A percentile compares a stretch with the other conserved stretches of the same genome.
Evolutionary conservation across 192 early-diverging fungal species (phyloP).

Genomic region (Gonapodya prolifera): DNA sequence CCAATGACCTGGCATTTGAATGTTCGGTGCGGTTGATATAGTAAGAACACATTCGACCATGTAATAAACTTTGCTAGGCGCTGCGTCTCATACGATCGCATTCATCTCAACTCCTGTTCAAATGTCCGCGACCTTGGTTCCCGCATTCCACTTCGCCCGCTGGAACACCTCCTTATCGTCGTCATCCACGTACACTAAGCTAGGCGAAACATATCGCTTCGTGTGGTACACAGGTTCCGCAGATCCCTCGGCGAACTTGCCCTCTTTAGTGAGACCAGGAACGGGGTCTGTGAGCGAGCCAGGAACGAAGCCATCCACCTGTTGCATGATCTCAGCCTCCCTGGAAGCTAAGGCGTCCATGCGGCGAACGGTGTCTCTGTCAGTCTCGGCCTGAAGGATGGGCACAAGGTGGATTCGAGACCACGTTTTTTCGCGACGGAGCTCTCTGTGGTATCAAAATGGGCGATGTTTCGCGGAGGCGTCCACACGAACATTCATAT

Average conservation of each 20-base stretch:
- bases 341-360: conserved; percentile 52
- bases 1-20: no score
- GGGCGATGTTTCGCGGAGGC: not conserved
- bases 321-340: conserved; percentile 79
- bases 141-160: not conserved
- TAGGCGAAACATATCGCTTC: conserved; percentile 58
- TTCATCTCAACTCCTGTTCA: no score
- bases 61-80: no score
- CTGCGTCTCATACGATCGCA: no score
- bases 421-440: conserved; percentile 88
- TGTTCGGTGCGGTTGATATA: no score
- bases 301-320: conserved; percentile 36
- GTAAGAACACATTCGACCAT: no score
- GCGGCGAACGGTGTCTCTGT: conserved; percentile 81
- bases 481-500: not conserved
- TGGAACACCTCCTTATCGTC: conserved; percentile 18
- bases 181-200: conserved; percentile 51
- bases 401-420: conserved; percentile 83
- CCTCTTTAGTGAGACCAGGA: conserved; percentile 25
- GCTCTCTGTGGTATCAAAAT: conserved; percentile 43
- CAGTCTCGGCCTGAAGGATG: conserved; percentile 81
- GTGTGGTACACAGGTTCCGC: conserved; percentile 86
- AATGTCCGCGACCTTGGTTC: not conserved
- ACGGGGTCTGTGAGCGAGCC: conserved; percentile 24
- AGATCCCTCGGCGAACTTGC: conserved; percentile 49